Conservation (phyloP, 805 yeast species). For the Nakazawaea ishiwadae region DNA sequence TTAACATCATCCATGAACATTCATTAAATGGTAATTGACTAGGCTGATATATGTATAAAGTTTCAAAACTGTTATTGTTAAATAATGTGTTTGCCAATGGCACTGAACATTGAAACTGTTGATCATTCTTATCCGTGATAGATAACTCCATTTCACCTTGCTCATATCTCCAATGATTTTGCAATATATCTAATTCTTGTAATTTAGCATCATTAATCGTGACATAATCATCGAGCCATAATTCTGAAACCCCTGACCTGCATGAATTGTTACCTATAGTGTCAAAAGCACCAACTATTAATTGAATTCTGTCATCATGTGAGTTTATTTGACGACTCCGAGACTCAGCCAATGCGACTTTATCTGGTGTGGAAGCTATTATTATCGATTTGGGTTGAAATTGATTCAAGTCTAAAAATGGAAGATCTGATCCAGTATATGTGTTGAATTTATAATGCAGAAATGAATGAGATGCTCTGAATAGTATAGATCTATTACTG, state of each 20-base stretch:
- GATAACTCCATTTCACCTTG: slow-evolving; percentile 3
- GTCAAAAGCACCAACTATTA: slow-evolving; percentile 9
- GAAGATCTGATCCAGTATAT: background rate
- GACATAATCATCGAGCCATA: slow-evolving; percentile 1
- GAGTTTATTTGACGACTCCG: background rate
- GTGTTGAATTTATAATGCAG: background rate
- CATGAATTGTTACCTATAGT: background rate
- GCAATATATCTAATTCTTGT: background rate
- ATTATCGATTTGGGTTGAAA: background rate
- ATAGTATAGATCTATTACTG: background rate
- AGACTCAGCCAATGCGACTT: background rate
- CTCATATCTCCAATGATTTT: slow-evolving; percentile 4
- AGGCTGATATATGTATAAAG: slow-evolving; percentile 2
- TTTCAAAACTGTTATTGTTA: slow-evolving; percentile 16
- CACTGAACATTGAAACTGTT: no score
- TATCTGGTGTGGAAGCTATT: slow-evolving; percentile 8
- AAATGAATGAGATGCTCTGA: background rate
- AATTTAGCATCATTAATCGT: background rate
- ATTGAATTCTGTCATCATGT: background rate
- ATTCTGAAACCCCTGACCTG: slow-evolving; percentile 6
- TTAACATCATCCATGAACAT: background rate
- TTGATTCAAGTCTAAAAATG: background rate
- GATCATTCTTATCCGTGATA: no score
- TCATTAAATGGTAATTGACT: slow-evolving; percentile 7
- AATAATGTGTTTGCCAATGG: slow-evolving; percentile 19